These are phyloP conservation scores for Berkeleyomyces rouxiae DNA, from an alignment of 2,329 filamentous ascomycete species.

Conservation along the genomic window DNA sequence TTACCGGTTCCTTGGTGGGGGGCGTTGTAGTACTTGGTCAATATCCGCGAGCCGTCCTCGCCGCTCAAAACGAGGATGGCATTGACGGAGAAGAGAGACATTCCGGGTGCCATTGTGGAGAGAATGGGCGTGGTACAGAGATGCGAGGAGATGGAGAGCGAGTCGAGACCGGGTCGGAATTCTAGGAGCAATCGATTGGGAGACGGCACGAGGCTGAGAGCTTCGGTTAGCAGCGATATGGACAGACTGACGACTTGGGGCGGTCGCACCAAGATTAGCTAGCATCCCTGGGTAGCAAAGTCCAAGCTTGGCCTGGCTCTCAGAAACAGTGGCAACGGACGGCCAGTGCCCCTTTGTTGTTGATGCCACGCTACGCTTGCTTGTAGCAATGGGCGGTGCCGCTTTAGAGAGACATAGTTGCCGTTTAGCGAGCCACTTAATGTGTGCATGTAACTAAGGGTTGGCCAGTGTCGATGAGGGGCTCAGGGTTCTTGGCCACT, in stretches of 20 bases:
- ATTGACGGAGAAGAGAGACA: conserved; percentile 61
- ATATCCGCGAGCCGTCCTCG: conserved; percentile 80
- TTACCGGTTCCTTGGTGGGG: conserved; percentile 30
- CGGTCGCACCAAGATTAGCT: not conserved
- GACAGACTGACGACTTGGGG: not conserved
- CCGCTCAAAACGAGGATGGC: conserved; percentile 64
- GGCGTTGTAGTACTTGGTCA: conserved; percentile 77
- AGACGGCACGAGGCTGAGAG: not conserved
- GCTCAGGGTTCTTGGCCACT: not conserved
- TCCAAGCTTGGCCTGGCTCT: not conserved
- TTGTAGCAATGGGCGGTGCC: not conserved
- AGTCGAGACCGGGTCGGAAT: not conserved
- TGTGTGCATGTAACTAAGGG: not conserved
- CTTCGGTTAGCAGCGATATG: not conserved
- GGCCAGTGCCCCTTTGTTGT: not conserved
- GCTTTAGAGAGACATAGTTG: not conserved
- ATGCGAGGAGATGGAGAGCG: not conserved
- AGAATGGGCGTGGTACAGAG: not conserved
- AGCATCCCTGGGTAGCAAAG: too few species aligned
- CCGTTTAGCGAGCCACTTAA: not conserved
- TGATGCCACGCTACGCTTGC: not conserved
- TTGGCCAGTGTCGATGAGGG: not conserved
- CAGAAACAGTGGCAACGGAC: not conserved
- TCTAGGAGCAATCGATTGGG: not conserved
- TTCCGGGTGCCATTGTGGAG: conserved; percentile 48